These are phyloP conservation scores for Raddia distichophylla DNA, from an alignment of 176 grass and related monocot species.

Conservation along the genomic window DNA sequence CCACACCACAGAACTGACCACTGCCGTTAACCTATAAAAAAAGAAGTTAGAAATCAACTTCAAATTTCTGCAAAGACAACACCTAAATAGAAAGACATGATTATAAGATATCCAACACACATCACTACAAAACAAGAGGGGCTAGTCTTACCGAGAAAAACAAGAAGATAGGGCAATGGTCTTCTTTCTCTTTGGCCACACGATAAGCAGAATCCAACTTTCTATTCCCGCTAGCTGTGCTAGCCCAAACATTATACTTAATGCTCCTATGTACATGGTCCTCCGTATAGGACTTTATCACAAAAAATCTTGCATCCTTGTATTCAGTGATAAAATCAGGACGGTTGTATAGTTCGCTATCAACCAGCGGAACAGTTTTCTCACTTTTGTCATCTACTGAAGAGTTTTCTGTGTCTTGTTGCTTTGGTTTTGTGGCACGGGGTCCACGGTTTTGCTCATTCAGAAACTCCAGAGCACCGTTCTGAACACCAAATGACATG, in stretches of 20 bases:
- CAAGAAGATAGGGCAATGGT: constrained; percentile 59
- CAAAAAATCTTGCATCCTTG: constrained; percentile 69
- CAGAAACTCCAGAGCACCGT: constrained; percentile 65
- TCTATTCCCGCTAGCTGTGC: constrained; percentile 61
- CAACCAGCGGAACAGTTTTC: constrained; percentile 30
- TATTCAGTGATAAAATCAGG: constrained; percentile 61
- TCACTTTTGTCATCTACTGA: constrained; percentile 53
- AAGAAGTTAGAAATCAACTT: constrained; percentile 6
- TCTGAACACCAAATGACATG: constrained; percentile 54
- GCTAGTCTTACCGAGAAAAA: constrained; percentile 69
- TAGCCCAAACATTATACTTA: constrained; percentile 75
- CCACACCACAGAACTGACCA: constrained; percentile 84
- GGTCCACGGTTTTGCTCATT: constrained; percentile 74
- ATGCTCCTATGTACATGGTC: constrained; percentile 81
- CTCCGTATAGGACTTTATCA: constrained; percentile 78
- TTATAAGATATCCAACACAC: not conserved
- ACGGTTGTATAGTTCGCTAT: constrained; percentile 52
- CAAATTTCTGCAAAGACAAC: constrained; percentile 8
- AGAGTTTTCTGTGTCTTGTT: constrained; percentile 53
- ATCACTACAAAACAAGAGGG: not conserved
- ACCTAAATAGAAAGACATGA: not conserved
- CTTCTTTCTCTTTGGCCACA: constrained; percentile 56
- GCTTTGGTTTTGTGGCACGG: constrained; percentile 60
- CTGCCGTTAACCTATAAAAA: constrained; percentile 77
- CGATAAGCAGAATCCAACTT: constrained; percentile 67